Base-by-base conservation (phyloP, 805 yeast genomes). In the Candida multigemmis region DNA sequence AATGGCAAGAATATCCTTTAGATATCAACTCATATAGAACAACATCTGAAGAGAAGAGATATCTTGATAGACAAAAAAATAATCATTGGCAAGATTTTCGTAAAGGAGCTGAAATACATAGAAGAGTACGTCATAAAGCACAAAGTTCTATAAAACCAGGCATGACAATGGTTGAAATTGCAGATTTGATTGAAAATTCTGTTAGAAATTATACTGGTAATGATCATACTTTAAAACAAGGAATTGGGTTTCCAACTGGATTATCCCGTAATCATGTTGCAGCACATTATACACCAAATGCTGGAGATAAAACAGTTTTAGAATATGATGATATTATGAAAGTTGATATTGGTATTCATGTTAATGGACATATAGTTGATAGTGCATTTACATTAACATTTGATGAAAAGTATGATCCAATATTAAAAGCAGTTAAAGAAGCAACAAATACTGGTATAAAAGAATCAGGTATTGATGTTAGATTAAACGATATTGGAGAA, bases 241-340 rank as follows among this genome's bases (percentile, higher is more conserved):
- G 99, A 21, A 74, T 87, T 44, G 99, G 97, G 5, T 91, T 91
- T 68, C 99, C 99, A 26, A 86, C 96, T n/a, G 99, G 99, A 33
- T 69, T 91, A 21, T 84, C 95, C 1, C 55, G 89, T 37, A 91
- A 91, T 56, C 82, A 86, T 48, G 78, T 85, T 48, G 99, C 99
- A 14, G 98, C 98, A 0, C 99, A 91, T 52, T 91, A 86, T 56
- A 89, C 97, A 0, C 98, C 98, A 9, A 91, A 91, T 57, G 79
- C 89, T 4, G 95, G 95, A 8, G 98, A 91, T 52, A 84, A 75
- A 44, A 70, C 83, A 5, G 80, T 81, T 2, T 61, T 91, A 40
- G 63, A 69, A 34, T 74, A 85, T 43, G 94, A 84, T 34, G 98
- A 91, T 53, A 96, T 91, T 24, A 74, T 91, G 84, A 91, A 91